Percentiles rank a stretch among this genome's conserved stretches.
Conservation (phyloP, 768 basidiomycete species). For the button mushroom (Agaricus bisporus) region DNA sequence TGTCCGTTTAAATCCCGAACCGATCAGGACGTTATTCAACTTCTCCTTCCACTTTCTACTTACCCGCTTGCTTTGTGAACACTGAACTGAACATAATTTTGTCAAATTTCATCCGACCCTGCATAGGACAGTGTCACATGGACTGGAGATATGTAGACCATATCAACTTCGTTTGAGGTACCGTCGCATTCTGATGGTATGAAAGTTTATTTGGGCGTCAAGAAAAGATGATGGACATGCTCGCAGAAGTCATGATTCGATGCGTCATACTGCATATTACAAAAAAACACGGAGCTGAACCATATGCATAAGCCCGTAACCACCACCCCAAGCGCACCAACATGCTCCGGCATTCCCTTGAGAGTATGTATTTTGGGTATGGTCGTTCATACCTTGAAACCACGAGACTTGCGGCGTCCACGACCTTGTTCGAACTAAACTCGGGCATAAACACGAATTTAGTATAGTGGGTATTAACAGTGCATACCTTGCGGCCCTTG, state of each 20-base stretch:
- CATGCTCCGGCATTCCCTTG: conserved; percentile 17
- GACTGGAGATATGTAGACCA: too few relatives aligned
- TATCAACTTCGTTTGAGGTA: too few relatives aligned
- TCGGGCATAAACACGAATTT: conserved; percentile 1
- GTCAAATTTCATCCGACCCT: too few relatives aligned
- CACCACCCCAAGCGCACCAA: conserved; percentile 18
- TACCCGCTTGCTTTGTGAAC: too few relatives aligned
- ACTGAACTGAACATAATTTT: too few relatives aligned
- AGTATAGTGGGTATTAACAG: not conserved
- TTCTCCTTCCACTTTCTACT: too few relatives aligned
- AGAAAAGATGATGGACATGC: not conserved
- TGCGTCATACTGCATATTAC: conserved; percentile 11
- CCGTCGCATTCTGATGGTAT: not conserved
- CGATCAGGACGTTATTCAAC: too few relatives aligned
- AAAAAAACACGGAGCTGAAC: conserved; percentile 13
- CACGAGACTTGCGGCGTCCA: conserved; percentile 97
- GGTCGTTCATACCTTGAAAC: conserved; percentile 83
- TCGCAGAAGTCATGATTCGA: conserved; percentile 8
- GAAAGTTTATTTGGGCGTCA: not conserved
- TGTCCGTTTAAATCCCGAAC: too few relatives aligned
- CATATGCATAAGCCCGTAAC: conserved; percentile 32
- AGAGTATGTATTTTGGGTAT: conserved; percentile 20
- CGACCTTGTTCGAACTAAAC: conserved; percentile 89
- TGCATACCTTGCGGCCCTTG: conserved; percentile 87
- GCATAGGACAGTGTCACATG: too few relatives aligned